These are phyloP conservation scores for Fusarium zealandicum DNA, from an alignment of 2,329 filamentous ascomycete genomes.

Conservation along the genomic window DNA sequence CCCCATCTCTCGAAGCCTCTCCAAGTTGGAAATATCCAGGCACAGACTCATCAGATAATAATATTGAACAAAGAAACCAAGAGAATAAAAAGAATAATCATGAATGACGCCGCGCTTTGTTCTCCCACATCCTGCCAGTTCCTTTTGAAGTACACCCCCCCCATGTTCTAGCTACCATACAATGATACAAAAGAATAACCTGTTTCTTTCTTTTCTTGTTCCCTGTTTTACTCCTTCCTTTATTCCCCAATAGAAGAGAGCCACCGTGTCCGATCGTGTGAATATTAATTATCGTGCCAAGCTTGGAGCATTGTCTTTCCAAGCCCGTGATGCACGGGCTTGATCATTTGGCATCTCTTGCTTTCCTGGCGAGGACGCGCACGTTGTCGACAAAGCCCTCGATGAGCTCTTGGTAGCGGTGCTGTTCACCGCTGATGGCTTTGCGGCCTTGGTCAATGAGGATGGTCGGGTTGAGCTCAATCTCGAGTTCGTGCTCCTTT, in stretches of 20 bases:
- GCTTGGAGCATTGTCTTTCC: neutral
- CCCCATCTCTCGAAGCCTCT: neutral
- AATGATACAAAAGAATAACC: neutral
- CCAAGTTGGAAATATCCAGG: neutral
- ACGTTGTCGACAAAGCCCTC: slow-evolving; percentile 80
- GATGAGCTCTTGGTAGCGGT: slow-evolving; percentile 72
- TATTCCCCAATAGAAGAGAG: neutral
- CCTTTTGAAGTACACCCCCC: slow-evolving; percentile 15
- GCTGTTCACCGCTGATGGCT: slow-evolving; percentile 58
- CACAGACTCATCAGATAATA: slow-evolving; percentile 5
- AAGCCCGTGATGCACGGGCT: neutral
- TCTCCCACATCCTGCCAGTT: slow-evolving; percentile 5
- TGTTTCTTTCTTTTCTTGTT: neutral
- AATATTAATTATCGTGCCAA: slow-evolving; percentile 9
- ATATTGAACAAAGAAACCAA: slow-evolving; percentile 13
- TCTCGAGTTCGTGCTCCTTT: slow-evolving; percentile 82
- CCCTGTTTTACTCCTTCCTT: neutral
- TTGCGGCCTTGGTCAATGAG: slow-evolving; percentile 71
- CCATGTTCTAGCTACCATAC: slow-evolving; percentile 1
- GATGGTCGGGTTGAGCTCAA: slow-evolving; percentile 72
- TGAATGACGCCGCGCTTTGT: slow-evolving; percentile 31
- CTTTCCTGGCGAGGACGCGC: slow-evolving; percentile 61
- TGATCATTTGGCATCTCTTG: slow-evolving; percentile 42
- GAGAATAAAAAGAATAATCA: slow-evolving; percentile 8
- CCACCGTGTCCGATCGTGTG: neutral